Conservation (phyloP, 371 early-diverging fungal genomes). For the Scutellospora calospora region DNA sequence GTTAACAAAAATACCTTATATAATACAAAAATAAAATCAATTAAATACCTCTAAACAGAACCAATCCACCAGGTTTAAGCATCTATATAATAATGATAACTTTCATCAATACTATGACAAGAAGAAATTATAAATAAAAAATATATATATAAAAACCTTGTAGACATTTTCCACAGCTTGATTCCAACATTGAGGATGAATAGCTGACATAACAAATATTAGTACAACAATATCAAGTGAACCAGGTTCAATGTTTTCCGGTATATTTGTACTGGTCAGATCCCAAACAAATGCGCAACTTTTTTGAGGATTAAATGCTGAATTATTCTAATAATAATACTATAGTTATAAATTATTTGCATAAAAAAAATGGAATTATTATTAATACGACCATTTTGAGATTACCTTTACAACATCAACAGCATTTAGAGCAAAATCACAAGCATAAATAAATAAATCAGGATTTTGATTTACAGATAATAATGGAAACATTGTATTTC, state of each 20-base stretch:
- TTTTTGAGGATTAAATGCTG: constrained; percentile 64
- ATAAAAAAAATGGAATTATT: background rate
- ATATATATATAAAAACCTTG: constrained; percentile 47
- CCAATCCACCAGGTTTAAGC: constrained; percentile 77
- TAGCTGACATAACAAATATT: constrained; percentile 87
- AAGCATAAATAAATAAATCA: constrained; percentile 77
- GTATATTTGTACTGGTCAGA: constrained; percentile 72
- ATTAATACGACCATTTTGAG: constrained; percentile 3
- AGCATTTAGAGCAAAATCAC: constrained; percentile 85
- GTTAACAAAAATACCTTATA: background rate
- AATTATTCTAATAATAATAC: constrained; percentile 55
- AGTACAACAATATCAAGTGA: constrained; percentile 81
- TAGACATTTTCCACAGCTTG: constrained; percentile 73
- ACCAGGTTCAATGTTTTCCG: constrained; percentile 67
- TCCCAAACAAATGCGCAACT: constrained; percentile 89
- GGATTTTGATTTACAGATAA: constrained; percentile 75
- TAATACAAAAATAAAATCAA: background rate
- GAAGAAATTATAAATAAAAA: background rate
- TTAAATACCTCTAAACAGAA: constrained; percentile 70
- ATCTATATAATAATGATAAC: constrained; percentile 52
- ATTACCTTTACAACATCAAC: constrained; percentile 77
- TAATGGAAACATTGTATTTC: constrained; percentile 94
- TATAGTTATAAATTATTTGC: background rate
- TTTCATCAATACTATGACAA: background rate
- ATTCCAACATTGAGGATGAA: constrained; percentile 82